Evolutionary conservation across 2,329 filamentous ascomycete species (phyloP), one percentile per base, ranked within the genome.

Genomic region (Coniochaeta prunicola): DNA sequence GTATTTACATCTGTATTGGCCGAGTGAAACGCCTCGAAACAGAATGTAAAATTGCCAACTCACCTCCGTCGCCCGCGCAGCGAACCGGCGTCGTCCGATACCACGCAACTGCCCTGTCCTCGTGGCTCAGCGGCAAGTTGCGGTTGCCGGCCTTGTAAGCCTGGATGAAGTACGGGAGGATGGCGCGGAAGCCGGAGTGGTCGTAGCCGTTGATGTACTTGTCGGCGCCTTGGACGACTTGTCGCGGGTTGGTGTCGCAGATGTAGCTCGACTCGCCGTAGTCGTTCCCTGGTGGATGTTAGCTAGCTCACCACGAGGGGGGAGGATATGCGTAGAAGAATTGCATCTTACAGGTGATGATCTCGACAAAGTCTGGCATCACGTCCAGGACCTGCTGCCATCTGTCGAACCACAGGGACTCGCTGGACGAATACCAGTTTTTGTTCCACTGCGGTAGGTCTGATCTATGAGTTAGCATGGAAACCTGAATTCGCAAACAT

Each of bases 191-290:
- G 8, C 71, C 77, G 10, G 77, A 71, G 64, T 83, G 80, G 1
- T 74, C 73, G 65, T 77, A 75, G 13, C 74, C 73, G n/a, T 72
- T 60, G 57, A 77, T 74, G 59, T 82, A 83, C 12, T 66, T 66
- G n/a, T 74, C 74, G 3, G 81, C 79, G 3, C 79, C 80, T 2
- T 71, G 64, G 1, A 77, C 76, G 9, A 80, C 74, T 42, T 77
- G 75, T 5, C 69, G 65, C 4, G 74, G 64, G 48, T 74, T 70
- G 33, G 81, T 72, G 4, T 78, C 79, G 24, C 77, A 77, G 62
- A 84, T 80, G 65, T 85, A 84, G 67, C 82, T 81, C 1, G 81
- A 79, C 66, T 86, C 83, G 34, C 82, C 82, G 61, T 77, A 85
- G 65, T 86, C 83, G 63, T 85, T 85, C 81, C 74, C 73, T 74